Conservation (phyloP, 495 filamentous ascomycete species). For the Entonaema liquescens region DNA sequence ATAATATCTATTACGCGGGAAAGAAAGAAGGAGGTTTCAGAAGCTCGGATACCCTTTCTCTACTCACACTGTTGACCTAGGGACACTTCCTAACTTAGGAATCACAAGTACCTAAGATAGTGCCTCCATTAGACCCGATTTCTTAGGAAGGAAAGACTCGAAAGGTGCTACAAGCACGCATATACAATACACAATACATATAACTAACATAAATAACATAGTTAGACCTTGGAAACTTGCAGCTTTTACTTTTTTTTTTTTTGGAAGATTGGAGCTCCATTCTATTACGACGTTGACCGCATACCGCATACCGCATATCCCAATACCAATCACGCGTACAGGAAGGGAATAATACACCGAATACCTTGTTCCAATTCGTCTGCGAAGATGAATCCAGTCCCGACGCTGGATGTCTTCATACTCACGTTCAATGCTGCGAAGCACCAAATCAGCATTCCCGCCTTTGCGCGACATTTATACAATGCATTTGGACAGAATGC, state of each 20-base stretch:
- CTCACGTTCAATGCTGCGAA: conserved; percentile 92
- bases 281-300: not conserved
- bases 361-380: not conserved
- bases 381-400: conserved; percentile 24
- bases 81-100: too few relatives aligned
- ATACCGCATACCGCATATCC: not conserved
- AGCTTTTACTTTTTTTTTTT: too few relatives aligned
- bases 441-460: conserved; percentile 66
- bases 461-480: conserved; percentile 77
- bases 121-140: not conserved
- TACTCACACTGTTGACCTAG: not conserved
- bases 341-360: not conserved
- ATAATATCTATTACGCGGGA: conserved; percentile 17
- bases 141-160: not conserved
- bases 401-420: conserved; percentile 68
- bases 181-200: too few relatives aligned
- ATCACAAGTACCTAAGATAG: not conserved
- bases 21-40: not conserved
- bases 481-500: conserved; percentile 66
- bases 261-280: not conserved
- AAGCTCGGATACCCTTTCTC: not conserved
- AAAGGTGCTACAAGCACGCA: not conserved
- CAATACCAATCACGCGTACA: not conserved
- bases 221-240: not conserved
- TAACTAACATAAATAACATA: not conserved